Evolutionary conservation across 768 basidiomycete species (phyloP).

Genomic region (Stropharia rugosoannulata): DNA sequence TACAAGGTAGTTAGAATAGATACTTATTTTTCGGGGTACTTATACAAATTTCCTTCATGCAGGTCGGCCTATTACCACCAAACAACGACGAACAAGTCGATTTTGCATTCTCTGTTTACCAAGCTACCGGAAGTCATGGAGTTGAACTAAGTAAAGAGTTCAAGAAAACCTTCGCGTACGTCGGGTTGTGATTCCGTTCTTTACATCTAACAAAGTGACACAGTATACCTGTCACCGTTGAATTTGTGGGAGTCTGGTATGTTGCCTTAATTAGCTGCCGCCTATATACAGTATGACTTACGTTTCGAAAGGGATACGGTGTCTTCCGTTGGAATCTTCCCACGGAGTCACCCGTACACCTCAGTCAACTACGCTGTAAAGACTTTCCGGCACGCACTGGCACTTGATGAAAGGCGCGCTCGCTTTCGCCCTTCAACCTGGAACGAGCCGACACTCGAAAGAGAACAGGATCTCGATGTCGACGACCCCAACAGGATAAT

Average conservation of each 20-base stretch:
- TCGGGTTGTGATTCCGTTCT: not conserved
- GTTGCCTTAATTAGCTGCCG: not conserved
- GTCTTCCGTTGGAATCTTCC: conserved; percentile 16
- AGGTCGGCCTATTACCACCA: conserved; percentile 27
- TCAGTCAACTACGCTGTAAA: conserved; percentile 8
- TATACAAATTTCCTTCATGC: not conserved
- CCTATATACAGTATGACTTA: too few relatives aligned
- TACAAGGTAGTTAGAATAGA: conserved; percentile 20
- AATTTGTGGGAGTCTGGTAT: conserved; percentile 29
- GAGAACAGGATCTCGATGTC: conserved; percentile 12
- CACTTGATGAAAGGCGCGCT: conserved; percentile 16
- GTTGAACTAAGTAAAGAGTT: conserved; percentile 25
- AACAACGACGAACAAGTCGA: conserved; percentile 27
- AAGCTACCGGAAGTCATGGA: conserved; percentile 21
- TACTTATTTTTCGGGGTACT: not conserved
- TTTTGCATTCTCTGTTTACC: conserved; percentile 28
- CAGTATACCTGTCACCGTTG: conserved; percentile 15
- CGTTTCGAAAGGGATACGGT: conserved; percentile 13
- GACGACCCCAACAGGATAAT: conserved; percentile 6
- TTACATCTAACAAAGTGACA: not conserved
- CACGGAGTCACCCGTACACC: conserved; percentile 13
- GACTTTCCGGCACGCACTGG: conserved; percentile 15
- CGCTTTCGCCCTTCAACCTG: conserved; percentile 9
- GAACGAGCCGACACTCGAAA: conserved; percentile 8
- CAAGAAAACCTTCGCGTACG: conserved; percentile 21